phyloP scores from a whole-genome alignment of 1,284 basidiomycete species.

The Naganishia sp. region DNA sequence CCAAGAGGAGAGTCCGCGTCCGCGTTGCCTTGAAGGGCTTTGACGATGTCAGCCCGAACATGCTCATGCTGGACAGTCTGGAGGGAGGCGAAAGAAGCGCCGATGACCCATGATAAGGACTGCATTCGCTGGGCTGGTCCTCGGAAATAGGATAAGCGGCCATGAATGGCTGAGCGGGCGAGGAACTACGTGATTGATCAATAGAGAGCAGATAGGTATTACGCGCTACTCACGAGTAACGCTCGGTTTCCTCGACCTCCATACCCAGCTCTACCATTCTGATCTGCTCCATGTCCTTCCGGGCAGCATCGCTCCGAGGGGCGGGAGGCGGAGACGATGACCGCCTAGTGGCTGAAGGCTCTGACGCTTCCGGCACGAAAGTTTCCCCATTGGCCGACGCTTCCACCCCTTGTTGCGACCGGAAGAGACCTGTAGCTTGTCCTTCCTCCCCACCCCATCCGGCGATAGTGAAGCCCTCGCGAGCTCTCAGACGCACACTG shows the following conservation, averaged over 20 bases:
- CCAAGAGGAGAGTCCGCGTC: slow-evolving; percentile 28
- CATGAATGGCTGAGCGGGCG: slow-evolving; percentile 35
- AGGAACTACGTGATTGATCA: slow-evolving; percentile 36
- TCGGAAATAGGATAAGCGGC: slow-evolving; percentile 43
- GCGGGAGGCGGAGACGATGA: too few relatives aligned
- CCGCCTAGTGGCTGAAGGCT: too few relatives aligned
- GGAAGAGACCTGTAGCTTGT: too few relatives aligned
- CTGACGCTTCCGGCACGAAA: not conserved
- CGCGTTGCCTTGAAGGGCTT: slow-evolving; percentile 32
- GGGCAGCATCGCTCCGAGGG: too few relatives aligned
- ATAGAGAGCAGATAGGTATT: not conserved
- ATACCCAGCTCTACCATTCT: slow-evolving; percentile 47
- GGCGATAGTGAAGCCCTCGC: slow-evolving; percentile 26
- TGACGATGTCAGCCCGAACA: slow-evolving; percentile 25
- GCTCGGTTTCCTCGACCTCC: slow-evolving; percentile 50
- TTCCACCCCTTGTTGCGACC: too few relatives aligned
- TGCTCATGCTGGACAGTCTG: slow-evolving; percentile 34
- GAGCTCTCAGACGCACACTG: slow-evolving; percentile 43
- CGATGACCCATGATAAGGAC: slow-evolving; percentile 33
- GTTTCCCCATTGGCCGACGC: too few relatives aligned
- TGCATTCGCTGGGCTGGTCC: slow-evolving; percentile 40
- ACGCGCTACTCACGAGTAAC: slow-evolving; percentile 40
- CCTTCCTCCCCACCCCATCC: slow-evolving; percentile 3
- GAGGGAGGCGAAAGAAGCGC: slow-evolving; percentile 40
- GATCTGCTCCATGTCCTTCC: slow-evolving; percentile 29